phyloP scores from a whole-genome alignment of 2,329 filamentous ascomycete species.

The Penicillium sp. region DNA sequence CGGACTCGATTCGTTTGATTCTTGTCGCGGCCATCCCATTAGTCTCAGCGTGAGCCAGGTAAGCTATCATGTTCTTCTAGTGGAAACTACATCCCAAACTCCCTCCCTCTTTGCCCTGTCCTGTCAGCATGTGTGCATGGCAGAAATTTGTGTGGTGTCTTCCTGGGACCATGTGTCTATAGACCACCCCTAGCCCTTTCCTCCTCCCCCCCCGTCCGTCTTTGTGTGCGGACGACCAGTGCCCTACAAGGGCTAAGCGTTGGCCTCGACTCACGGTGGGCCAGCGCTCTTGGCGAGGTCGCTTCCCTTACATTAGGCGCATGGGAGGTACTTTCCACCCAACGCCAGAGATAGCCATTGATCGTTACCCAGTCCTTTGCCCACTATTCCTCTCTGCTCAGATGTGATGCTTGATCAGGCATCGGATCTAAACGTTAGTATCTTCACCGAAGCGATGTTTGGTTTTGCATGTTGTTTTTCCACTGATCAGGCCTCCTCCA shows the following conservation, averaged over 20 bases:
- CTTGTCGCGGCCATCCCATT: neutral
- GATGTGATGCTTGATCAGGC: too few relatives aligned
- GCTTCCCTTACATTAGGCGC: neutral
- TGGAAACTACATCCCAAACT: too few relatives aligned
- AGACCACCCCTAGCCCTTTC: neutral
- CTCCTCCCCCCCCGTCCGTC: neutral
- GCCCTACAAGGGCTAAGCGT: constrained; percentile 1
- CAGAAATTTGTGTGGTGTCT: too few relatives aligned
- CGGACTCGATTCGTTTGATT: neutral
- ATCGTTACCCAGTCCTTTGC: too few relatives aligned
- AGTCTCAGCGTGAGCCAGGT: neutral
- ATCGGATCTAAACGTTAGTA: too few relatives aligned
- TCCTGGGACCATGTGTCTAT: too few relatives aligned
- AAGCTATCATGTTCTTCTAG: neutral
- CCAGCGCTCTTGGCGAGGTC: constrained; percentile 2
- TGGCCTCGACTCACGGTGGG: neutral
- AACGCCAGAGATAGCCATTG: too few relatives aligned
- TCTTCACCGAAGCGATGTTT: too few relatives aligned
- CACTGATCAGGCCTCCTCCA: too few relatives aligned
- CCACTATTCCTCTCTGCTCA: neutral
- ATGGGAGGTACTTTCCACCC: neutral
- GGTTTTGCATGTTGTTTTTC: too few relatives aligned
- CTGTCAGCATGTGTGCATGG: too few relatives aligned
- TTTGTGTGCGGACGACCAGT: constrained; percentile 1
- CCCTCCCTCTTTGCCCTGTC: too few relatives aligned